phyloP scores from a whole-genome alignment of 2,329 filamentous ascomycete genomes.

The Beauveria medogensis region DNA sequence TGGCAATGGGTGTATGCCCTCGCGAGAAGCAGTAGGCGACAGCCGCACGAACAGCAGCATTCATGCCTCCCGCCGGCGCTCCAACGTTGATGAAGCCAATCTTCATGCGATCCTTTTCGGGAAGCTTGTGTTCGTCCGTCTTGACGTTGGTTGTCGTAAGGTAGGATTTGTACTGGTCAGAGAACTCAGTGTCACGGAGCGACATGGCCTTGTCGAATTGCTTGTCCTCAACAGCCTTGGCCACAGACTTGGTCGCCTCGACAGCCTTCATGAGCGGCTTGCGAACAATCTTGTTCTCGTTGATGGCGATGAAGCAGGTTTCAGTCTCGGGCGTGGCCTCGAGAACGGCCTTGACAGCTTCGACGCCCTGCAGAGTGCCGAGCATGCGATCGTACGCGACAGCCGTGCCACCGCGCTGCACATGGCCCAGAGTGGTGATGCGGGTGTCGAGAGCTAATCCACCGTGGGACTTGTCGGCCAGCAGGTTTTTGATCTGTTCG shows the following conservation, averaged over 20 bases:
- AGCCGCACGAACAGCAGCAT: constrained; percentile 86
- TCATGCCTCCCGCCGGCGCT: constrained; percentile 95
- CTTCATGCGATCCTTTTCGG: constrained; percentile 73
- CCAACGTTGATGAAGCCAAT: constrained; percentile 96
- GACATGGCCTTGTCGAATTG: constrained; percentile 84
- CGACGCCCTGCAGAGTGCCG: constrained; percentile 84
- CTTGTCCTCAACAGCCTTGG: constrained; percentile 71
- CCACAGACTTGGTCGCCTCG: constrained; percentile 73
- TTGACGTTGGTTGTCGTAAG: constrained; percentile 82
- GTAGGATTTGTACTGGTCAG: constrained; percentile 85
- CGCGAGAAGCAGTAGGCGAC: constrained; percentile 87
- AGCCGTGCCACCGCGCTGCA: constrained; percentile 89
- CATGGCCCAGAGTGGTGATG: constrained; percentile 90
- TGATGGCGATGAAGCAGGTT: constrained; percentile 92
- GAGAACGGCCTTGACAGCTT: constrained; percentile 85
- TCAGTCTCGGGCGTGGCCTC: constrained; percentile 83
- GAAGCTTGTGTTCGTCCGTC: constrained; percentile 57
- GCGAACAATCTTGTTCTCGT: constrained; percentile 93
- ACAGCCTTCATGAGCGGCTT: constrained; percentile 88
- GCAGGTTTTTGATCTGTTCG: constrained; percentile 73
- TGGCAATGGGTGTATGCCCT: constrained; percentile 86
- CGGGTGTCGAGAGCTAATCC: constrained; percentile 81
- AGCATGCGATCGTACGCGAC: constrained; percentile 94
- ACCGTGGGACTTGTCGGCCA: constrained; percentile 58
- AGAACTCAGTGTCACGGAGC: constrained; percentile 86